Evolutionary conservation across 345 rosid species (phyloP).

Genomic region (Sisymbrium altissimum): DNA sequence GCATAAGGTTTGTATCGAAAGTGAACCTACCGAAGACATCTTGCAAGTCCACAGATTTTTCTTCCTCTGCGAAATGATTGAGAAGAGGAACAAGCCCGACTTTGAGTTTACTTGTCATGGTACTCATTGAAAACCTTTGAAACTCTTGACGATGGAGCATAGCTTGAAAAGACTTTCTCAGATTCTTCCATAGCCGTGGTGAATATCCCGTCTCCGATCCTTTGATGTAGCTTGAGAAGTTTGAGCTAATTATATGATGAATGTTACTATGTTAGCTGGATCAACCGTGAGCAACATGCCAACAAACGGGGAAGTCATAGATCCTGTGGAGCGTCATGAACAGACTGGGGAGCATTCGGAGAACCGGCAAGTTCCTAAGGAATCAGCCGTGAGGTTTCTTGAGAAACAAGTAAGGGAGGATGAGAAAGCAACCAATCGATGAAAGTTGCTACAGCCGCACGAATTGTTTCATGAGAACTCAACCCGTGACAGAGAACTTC

Average conservation of each 20-base stretch:
- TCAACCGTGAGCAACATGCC: conserved; percentile 16
- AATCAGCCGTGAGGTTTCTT: background rate
- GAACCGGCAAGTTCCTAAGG: conserved; percentile 1
- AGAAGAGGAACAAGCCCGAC: background rate
- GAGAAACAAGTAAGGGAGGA: background rate
- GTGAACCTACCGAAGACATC: conserved; percentile 49
- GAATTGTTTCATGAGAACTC: no score
- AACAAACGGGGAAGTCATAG: background rate
- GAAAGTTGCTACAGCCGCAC: no score
- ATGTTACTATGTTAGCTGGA: conserved; percentile 29
- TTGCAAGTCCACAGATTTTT: conserved; percentile 39
- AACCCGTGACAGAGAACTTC: no score
- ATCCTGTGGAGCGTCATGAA: background rate
- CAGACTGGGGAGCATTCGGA: conserved; percentile 2
- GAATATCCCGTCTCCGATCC: conserved; percentile 27
- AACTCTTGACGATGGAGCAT: conserved; percentile 5
- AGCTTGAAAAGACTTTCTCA: conserved; percentile 5
- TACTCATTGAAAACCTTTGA: background rate
- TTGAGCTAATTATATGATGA: conserved; percentile 20
- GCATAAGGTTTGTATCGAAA: conserved; percentile 43
- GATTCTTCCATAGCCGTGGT: conserved; percentile 23
- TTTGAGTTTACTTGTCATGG: background rate
- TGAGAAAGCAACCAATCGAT: conserved; percentile 1
- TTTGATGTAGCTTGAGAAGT: conserved; percentile 18
- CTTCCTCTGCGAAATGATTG: background rate